Percentiles rank a stretch among this genome's conserved stretches.
phyloP scores from a whole-genome alignment of 352 stramenopile species.

The Phytophthora crassamura region DNA sequence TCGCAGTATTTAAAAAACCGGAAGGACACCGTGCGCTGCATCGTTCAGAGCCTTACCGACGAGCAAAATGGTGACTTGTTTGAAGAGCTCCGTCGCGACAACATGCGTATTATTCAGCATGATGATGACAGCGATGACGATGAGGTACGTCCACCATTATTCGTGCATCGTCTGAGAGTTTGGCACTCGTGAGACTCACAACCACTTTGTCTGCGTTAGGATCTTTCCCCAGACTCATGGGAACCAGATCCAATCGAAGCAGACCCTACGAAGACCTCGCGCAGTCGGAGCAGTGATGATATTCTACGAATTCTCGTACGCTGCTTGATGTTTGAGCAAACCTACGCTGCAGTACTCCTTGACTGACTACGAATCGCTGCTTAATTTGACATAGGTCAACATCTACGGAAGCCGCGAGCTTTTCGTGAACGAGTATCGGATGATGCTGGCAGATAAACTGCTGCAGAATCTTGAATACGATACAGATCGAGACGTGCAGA shows the following conservation, averaged over 20 bases:
- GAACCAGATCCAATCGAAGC: conserved; percentile 89
- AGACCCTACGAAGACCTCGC: conserved; percentile 81
- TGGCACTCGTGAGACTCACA: no score
- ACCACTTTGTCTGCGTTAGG: conserved; percentile 27
- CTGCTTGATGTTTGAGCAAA: neutral
- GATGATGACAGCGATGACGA: conserved; percentile 94
- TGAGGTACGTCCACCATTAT: conserved; percentile 55
- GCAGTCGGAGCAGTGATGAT: conserved; percentile 90
- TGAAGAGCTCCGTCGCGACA: conserved; percentile 93
- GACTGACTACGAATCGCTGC: conserved; percentile 2
- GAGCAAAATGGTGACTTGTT: conserved; percentile 95
- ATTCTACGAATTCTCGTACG: conserved; percentile 96
- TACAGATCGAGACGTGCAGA: conserved; percentile 95
- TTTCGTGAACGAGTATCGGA: conserved; percentile 99
- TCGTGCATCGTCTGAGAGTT: neutral
- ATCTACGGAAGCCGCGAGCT: conserved; percentile 99
- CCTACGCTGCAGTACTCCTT: neutral
- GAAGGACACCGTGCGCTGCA: conserved; percentile 97
- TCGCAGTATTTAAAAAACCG: conserved; percentile 91
- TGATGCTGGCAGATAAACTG: conserved; percentile 98
- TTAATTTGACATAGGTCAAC: conserved; percentile 62
- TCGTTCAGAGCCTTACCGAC: conserved; percentile 93
- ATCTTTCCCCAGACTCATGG: conserved; percentile 90
- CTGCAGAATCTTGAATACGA: conserved; percentile 94
- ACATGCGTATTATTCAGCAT: conserved; percentile 93